phyloP scores from a whole-genome alignment of 2,329 filamentous ascomycete genomes.

The Diaporthe helianthi region DNA sequence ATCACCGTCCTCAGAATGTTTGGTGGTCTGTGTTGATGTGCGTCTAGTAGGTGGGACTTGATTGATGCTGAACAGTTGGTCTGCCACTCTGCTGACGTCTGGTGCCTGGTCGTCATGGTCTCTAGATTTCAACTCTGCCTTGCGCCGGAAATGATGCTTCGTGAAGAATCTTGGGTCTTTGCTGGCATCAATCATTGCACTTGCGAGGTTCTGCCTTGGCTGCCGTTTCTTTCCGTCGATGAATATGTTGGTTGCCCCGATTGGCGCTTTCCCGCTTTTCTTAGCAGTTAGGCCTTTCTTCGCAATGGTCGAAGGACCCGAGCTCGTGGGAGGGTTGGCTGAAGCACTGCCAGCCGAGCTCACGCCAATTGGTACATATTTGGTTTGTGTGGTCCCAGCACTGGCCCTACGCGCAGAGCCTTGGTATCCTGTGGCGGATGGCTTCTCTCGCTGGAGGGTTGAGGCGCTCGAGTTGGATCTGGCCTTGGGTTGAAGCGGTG shows the following conservation, averaged over 20 bases:
- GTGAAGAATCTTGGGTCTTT: slow-evolving; percentile 51
- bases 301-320: neutral
- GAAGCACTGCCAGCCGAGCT: neutral
- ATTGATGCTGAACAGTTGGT: slow-evolving; percentile 42
- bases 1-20: neutral
- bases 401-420: slow-evolving; percentile 44
- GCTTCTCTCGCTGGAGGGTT: slow-evolving; percentile 10
- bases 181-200: slow-evolving; percentile 50
- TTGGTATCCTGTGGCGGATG: slow-evolving; percentile 42
- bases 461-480: neutral
- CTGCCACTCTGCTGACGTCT: slow-evolving; percentile 41
- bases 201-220: slow-evolving; percentile 45
- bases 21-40: neutral
- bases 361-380: slow-evolving; percentile 23
- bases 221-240: slow-evolving; percentile 50
- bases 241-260: slow-evolving; percentile 53
- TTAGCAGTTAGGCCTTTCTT: slow-evolving; percentile 37
- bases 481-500: neutral
- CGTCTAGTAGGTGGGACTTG: neutral
- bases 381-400: slow-evolving; percentile 1
- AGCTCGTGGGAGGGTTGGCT: neutral
- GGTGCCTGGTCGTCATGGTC: slow-evolving; percentile 52
- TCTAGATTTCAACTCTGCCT: slow-evolving; percentile 51
- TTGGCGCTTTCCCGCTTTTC: slow-evolving; percentile 41
- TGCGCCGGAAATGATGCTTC: slow-evolving; percentile 46